Evolutionary conservation across 148 eudicot genomes (phyloP).

Genomic region (Camellia sinensis): DNA sequence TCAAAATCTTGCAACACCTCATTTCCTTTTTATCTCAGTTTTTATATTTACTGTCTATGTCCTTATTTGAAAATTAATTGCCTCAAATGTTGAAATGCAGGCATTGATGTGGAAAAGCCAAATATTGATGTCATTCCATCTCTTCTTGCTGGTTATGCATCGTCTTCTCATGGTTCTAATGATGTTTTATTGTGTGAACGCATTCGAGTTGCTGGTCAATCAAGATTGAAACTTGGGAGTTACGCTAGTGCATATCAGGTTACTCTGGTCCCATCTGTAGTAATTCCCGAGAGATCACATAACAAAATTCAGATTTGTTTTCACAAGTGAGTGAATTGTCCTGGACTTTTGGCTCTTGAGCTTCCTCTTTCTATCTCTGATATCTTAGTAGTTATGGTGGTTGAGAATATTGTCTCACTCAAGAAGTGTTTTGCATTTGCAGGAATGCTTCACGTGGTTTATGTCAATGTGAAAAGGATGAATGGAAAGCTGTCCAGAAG

Average conservation of each 20-base stretch:
- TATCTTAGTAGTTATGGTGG: background rate
- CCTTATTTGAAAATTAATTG: background rate
- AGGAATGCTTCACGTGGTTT: constrained; percentile 75
- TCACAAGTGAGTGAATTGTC: constrained; percentile 53
- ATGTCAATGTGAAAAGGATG: constrained; percentile 81
- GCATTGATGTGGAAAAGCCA: constrained; percentile 57
- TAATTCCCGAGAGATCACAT: constrained; percentile 69
- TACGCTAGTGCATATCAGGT: constrained; percentile 63
- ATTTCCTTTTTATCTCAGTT: background rate
- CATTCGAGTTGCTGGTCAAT: constrained; percentile 53
- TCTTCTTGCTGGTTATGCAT: constrained; percentile 29
- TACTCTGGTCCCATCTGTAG: constrained; percentile 70
- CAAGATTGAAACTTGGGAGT: constrained; percentile 66
- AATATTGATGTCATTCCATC: constrained; percentile 50
- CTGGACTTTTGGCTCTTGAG: constrained; percentile 1
- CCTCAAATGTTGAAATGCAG: constrained; percentile 35
- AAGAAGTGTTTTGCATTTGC: constrained; percentile 38
- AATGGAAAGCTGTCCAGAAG: constrained; percentile 64
- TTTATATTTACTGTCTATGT: background rate
- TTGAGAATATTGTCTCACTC: background rate
- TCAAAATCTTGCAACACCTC: background rate
- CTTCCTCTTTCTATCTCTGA: background rate
- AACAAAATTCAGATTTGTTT: constrained; percentile 75
- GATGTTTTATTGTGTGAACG: constrained; percentile 66
- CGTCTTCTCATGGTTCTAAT: constrained; percentile 40